phyloP scores from a whole-genome alignment of 768 basidiomycete species.

The Podaxis rugospora region DNA sequence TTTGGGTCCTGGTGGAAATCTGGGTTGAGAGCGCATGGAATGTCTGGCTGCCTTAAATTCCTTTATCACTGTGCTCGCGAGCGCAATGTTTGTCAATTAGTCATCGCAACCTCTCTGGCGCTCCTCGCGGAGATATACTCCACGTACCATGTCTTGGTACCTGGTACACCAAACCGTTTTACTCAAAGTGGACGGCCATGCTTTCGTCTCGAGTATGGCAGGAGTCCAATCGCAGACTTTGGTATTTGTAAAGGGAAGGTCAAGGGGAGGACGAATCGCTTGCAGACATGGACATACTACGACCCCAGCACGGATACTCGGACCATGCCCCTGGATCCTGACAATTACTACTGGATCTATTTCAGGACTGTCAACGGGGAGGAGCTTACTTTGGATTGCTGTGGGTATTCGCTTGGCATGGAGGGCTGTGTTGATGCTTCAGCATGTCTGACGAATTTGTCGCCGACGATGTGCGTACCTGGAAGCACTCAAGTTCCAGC shows the following conservation, averaged over 20 bases:
- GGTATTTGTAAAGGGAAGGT: slow-evolving; percentile 35
- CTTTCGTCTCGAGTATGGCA: slow-evolving; percentile 30
- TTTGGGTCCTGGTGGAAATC: background rate
- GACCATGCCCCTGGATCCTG: slow-evolving; percentile 36
- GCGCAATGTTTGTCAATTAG: slow-evolving; percentile 28
- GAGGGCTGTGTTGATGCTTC: background rate
- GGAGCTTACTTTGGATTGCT: slow-evolving; percentile 33
- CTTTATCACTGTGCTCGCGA: slow-evolving; percentile 24
- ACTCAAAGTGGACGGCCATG: slow-evolving; percentile 9
- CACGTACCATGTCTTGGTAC: background rate
- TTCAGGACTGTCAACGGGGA: slow-evolving; percentile 40
- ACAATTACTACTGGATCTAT: slow-evolving; percentile 48
- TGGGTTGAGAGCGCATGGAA: background rate
- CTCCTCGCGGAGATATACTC: slow-evolving; percentile 34
- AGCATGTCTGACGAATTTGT: background rate
- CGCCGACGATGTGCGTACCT: background rate
- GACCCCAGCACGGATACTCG: slow-evolving; percentile 28
- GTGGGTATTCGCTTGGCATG: background rate
- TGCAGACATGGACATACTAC: slow-evolving; percentile 1
- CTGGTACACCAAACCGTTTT: background rate
- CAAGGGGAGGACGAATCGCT: slow-evolving; percentile 20
- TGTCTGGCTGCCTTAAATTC: slow-evolving; percentile 13
- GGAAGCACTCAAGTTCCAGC: background rate
- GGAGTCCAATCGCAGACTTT: slow-evolving; percentile 40
- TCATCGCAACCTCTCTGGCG: slow-evolving; percentile 27